phyloP scores from a whole-genome alignment of 2,329 filamentous ascomycete species.

The Dendryphion nanum region DNA sequence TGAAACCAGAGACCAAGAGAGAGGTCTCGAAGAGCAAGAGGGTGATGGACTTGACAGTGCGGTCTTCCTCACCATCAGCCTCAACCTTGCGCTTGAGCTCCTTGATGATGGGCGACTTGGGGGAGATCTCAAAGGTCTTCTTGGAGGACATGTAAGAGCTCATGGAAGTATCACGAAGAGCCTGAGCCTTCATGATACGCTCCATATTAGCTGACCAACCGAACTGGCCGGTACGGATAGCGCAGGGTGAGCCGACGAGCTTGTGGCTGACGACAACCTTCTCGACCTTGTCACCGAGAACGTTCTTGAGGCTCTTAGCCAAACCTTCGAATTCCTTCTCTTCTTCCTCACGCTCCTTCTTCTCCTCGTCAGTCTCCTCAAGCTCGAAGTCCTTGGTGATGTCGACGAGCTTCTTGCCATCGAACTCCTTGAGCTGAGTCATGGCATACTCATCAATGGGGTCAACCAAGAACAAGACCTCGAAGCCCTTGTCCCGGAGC shows the following conservation, averaged over 20 bases:
- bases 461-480: constrained; percentile 98
- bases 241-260: constrained; percentile 89
- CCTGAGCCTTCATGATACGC: constrained; percentile 99
- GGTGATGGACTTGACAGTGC: constrained; percentile 98
- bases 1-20: constrained; percentile 97
- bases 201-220: constrained; percentile 99
- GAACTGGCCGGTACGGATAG: constrained; percentile 99
- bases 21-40: constrained; percentile 99
- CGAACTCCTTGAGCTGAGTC: constrained; percentile 99
- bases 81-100: constrained; percentile 99
- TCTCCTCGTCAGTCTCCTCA: constrained; percentile 99
- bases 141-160: constrained; percentile 99
- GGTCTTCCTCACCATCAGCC: constrained; percentile 94
- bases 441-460: constrained; percentile 99
- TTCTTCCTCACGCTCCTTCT: constrained; percentile 89
- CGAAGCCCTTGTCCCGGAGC: constrained; percentile 98
- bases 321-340: constrained; percentile 98
- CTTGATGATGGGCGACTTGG: constrained; percentile 95
- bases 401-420: constrained; percentile 99
- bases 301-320: constrained; percentile 97
- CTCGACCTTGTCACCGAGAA: constrained; percentile 99
- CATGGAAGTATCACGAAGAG: constrained; percentile 99
- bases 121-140: constrained; percentile 99
- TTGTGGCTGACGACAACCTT: constrained; percentile 99
- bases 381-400: constrained; percentile 99